Conservation (phyloP, 2,329 filamentous ascomycete species). For the Hortaea werneckii region DNA sequence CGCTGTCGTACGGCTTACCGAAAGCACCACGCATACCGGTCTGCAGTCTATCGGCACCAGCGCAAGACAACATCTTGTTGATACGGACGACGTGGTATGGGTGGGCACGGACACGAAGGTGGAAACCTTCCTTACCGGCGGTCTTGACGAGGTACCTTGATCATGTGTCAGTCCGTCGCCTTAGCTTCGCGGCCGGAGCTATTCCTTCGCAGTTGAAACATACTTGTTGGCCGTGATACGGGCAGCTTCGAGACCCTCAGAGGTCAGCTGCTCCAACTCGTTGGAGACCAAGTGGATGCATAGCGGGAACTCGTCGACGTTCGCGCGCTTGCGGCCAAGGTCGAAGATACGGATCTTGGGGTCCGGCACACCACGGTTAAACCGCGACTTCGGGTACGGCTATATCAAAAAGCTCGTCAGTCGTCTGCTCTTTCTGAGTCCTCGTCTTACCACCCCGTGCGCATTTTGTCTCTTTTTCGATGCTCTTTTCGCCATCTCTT, state of each 20-base stretch:
- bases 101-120: conserved; percentile 72
- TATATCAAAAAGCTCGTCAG: conserved; percentile 34
- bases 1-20: conserved; percentile 98
- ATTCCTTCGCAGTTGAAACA: too few relatives aligned
- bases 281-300: conserved; percentile 99
- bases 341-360: conserved; percentile 76
- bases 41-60: conserved; percentile 99
- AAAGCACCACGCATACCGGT: conserved; percentile 99
- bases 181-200: too few relatives aligned
- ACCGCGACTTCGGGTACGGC: conserved; percentile 99
- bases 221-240: conserved; percentile 99
- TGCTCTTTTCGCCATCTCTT: conserved; percentile 1
- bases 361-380: conserved; percentile 85
- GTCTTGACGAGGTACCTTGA: conserved; percentile 56
- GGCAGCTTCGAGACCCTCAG: conserved; percentile 97
- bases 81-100: conserved; percentile 99
- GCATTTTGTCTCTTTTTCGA: background rate
- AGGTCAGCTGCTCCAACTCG: conserved; percentile 99
- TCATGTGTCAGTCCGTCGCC: conserved; percentile 9
- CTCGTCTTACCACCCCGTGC: background rate
- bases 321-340: conserved; percentile 68
- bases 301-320: conserved; percentile 98
- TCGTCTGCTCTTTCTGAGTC: conserved; percentile 9
- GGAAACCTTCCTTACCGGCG: conserved; percentile 62
- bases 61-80: conserved; percentile 99